A percentile compares a stretch with the other conserved stretches of the same genome.
These are phyloP conservation scores for Urtica urens DNA, from an alignment of 306 rosid genomes.

Conservation along the genomic window DNA sequence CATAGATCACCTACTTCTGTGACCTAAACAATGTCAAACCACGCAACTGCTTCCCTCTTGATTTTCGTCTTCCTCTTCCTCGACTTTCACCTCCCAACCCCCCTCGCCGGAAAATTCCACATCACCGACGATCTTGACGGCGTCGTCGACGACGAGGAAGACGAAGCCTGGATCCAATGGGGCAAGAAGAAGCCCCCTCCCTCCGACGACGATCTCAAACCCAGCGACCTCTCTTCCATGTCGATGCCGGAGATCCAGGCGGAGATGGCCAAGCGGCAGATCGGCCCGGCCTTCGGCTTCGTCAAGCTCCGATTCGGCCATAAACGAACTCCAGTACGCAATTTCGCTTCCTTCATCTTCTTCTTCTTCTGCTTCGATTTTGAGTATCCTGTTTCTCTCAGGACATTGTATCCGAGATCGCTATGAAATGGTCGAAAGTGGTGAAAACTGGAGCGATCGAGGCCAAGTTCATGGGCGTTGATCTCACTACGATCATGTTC, in stretches of 20 bases:
- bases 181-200: slow-evolving; percentile 44
- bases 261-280: slow-evolving; percentile 54
- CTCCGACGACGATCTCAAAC: slow-evolving; percentile 27
- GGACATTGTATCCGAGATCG: slow-evolving; percentile 64
- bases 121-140: slow-evolving; percentile 84
- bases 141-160: slow-evolving; percentile 81
- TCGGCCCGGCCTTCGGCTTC: slow-evolving; percentile 65
- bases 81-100: slow-evolving; percentile 13
- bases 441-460: slow-evolving; percentile 69
- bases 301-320: slow-evolving; percentile 67
- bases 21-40: slow-evolving; percentile 19
- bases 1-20: not conserved
- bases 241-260: slow-evolving; percentile 65
- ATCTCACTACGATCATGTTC: slow-evolving; percentile 81
- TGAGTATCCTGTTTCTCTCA: slow-evolving; percentile 11
- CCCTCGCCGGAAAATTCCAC: slow-evolving; percentile 33
- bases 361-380: slow-evolving; percentile 1
- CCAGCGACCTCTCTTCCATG: slow-evolving; percentile 48
- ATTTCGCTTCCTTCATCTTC: not conserved
- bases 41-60: slow-evolving; percentile 3
- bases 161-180: slow-evolving; percentile 78
- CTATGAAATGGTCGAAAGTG: slow-evolving; percentile 78
- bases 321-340: slow-evolving; percentile 44
- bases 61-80: slow-evolving; percentile 19
- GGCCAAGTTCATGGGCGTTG: slow-evolving; percentile 65